Evolutionary conservation across 495 filamentous ascomycete genomes (phyloP).

Genomic region (Trichocladium uniseriatum): DNA sequence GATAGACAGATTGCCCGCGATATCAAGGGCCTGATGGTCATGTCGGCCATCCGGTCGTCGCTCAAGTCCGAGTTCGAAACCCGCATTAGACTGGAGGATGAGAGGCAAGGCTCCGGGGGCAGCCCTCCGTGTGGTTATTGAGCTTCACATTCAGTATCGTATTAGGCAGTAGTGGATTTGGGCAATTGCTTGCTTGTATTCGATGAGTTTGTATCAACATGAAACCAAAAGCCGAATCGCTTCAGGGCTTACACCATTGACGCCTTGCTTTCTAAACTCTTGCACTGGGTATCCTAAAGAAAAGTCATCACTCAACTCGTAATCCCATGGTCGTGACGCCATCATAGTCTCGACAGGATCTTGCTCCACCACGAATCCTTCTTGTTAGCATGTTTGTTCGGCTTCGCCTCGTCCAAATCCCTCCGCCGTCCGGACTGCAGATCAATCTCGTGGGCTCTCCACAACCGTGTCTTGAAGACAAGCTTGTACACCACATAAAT

Average conservation of each 20-base stretch:
- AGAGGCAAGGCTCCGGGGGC: no score
- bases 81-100: no score
- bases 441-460: constrained; percentile 48
- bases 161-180: no score
- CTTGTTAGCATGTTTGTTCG: constrained; percentile 1
- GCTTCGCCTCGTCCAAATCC: constrained; percentile 32
- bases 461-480: constrained; percentile 46
- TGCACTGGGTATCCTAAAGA: background rate
- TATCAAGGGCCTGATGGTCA: no score
- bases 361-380: constrained; percentile 24
- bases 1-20: no score
- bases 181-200: no score
- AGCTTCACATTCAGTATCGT: no score
- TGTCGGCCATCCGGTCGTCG: no score
- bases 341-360: no score
- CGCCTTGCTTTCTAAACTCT: background rate
- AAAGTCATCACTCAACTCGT: background rate
- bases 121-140: no score
- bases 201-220: no score
- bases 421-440: constrained; percentile 49
- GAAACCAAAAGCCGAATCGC: background rate
- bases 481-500: constrained; percentile 53
- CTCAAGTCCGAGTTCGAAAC: no score
- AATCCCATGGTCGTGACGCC: constrained; percentile 14
- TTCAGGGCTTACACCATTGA: background rate